Evolutionary conservation across 768 basidiomycete genomes (phyloP).

Genomic region (Multifurca ochricompacta): DNA sequence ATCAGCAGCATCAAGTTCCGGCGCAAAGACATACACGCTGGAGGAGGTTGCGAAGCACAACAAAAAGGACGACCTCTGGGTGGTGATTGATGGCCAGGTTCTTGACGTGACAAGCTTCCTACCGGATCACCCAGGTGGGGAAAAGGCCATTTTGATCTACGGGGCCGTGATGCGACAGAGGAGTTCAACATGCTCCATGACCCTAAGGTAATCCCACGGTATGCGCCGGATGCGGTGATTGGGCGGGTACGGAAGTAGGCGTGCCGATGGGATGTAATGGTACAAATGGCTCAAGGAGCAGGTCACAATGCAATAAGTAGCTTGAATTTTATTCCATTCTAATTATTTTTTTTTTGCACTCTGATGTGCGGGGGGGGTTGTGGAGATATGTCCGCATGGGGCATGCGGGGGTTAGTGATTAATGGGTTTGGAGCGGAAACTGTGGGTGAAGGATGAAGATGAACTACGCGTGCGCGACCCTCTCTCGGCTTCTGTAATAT

Average conservation of each 20-base stretch:
- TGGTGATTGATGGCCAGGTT: slow-evolving; percentile 84
- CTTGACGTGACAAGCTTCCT: slow-evolving; percentile 83
- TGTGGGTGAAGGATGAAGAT: too few relatives aligned
- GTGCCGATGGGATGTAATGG: not conserved
- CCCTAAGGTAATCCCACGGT: slow-evolving; percentile 78
- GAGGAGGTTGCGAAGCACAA: slow-evolving; percentile 88
- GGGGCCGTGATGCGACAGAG: slow-evolving; percentile 88
- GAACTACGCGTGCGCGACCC: too few relatives aligned
- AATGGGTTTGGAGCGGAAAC: too few relatives aligned
- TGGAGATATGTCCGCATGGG: too few relatives aligned
- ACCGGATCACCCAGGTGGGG: slow-evolving; percentile 86
- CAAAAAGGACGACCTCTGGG: slow-evolving; percentile 92
- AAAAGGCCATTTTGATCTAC: slow-evolving; percentile 83
- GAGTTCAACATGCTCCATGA: slow-evolving; percentile 94
- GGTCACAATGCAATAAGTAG: not conserved
- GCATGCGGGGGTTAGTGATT: too few relatives aligned
- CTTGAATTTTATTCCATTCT: not conserved
- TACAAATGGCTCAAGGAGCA: not conserved
- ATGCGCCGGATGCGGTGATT: slow-evolving; percentile 79
- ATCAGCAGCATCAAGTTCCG: slow-evolving; percentile 23
- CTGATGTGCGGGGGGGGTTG: too few relatives aligned
- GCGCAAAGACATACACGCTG: slow-evolving; percentile 34
- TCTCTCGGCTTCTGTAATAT: too few relatives aligned
- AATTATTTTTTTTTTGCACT: too few relatives aligned
- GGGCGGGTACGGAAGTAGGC: slow-evolving; percentile 63